Conservation (phyloP, 2,329 filamentous ascomycete genomes). For the Hymenoscyphus occultus region DNA sequence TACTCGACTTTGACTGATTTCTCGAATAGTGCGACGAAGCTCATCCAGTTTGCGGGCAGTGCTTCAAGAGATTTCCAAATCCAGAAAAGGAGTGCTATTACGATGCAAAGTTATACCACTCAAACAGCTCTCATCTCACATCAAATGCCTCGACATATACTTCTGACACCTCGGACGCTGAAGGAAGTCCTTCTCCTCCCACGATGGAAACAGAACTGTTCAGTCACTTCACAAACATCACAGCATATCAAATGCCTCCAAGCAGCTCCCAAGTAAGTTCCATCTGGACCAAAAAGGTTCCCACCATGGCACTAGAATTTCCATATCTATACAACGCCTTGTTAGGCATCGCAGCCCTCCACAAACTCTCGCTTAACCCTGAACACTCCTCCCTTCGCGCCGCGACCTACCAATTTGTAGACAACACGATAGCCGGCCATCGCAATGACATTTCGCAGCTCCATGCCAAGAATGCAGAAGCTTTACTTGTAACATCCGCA, state of each 20-base stretch:
- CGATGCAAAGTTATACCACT: neutral
- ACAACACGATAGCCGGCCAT: neutral
- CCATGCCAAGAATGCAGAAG: conserved; percentile 5
- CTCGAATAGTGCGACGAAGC: conserved; percentile 16
- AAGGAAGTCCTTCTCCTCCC: neutral
- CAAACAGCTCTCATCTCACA: neutral
- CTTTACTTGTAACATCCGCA: conserved; percentile 7
- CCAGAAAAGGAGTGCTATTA: conserved; percentile 15
- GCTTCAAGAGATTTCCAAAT: conserved; percentile 14
- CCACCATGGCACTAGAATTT: conserved; percentile 12
- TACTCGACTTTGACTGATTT: neutral
- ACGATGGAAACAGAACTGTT: conserved; percentile 17
- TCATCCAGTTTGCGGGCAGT: conserved; percentile 12
- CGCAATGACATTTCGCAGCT: neutral
- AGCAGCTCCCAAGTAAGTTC: conserved; percentile 7
- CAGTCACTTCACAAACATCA: conserved; percentile 19
- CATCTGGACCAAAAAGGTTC: conserved; percentile 15
- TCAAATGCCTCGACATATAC: neutral
- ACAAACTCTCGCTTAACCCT: conserved; percentile 13
- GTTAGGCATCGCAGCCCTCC: conserved; percentile 14
- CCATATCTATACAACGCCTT: conserved; percentile 17
- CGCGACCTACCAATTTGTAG: conserved; percentile 17
- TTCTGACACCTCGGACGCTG: neutral
- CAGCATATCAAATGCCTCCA: conserved; percentile 12
- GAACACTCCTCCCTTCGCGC: conserved; percentile 7